These are phyloP conservation scores for Pisolithus thermaeus DNA, from an alignment of 1,284 basidiomycete genomes.

Conservation along the genomic window DNA sequence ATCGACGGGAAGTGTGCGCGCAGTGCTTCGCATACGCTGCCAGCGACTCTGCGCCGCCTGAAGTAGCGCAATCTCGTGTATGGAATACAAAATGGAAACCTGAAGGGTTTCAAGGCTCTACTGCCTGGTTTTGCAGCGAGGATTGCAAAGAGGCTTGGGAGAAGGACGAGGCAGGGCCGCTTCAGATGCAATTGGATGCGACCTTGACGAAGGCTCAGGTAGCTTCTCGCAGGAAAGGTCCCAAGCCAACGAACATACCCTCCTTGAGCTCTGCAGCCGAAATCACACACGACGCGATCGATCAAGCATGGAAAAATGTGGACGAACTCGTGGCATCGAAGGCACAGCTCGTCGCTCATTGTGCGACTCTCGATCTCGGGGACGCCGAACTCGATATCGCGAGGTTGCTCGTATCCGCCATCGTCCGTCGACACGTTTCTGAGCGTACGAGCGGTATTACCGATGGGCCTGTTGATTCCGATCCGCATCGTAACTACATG, in stretches of 20 bases:
- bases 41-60: slow-evolving; percentile 27
- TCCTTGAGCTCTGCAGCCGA: slow-evolving; percentile 6
- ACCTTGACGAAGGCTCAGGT: slow-evolving; percentile 30
- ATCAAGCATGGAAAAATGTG: slow-evolving; percentile 30
- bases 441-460: slow-evolving; percentile 8
- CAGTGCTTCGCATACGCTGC: slow-evolving; percentile 58
- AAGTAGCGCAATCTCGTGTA: slow-evolving; percentile 20
- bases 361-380: slow-evolving; percentile 29
- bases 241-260: slow-evolving; percentile 24
- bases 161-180: slow-evolving; percentile 26
- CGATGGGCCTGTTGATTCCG: slow-evolving; percentile 4
- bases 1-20: slow-evolving; percentile 59
- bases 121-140: slow-evolving; percentile 52
- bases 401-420: slow-evolving; percentile 42
- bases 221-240: slow-evolving; percentile 21
- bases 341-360: slow-evolving; percentile 14
- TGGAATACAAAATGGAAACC: slow-evolving; percentile 39
- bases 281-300: slow-evolving; percentile 27
- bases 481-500: background rate
- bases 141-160: slow-evolving; percentile 43
- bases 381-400: slow-evolving; percentile 50
- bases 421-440: slow-evolving; percentile 34
- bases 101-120: slow-evolving; percentile 24
- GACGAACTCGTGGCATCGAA: slow-evolving; percentile 19
- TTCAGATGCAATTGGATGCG: slow-evolving; percentile 26